Evolutionary conservation across 306 rosid genomes (phyloP).

Genomic region (Cucurbita pepo): DNA sequence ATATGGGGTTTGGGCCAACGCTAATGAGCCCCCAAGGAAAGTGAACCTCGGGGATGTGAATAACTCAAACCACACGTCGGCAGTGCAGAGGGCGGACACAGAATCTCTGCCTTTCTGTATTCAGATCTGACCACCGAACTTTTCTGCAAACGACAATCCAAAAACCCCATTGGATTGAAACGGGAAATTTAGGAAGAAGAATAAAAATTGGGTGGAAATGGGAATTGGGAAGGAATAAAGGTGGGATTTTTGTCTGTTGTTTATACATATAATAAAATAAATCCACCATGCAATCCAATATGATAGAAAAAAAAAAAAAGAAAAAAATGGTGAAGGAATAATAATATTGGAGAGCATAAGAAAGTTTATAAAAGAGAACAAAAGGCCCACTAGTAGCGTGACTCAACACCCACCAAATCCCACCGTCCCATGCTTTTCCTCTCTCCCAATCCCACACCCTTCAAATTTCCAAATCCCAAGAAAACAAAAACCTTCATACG

Average conservation of each 20-base stretch:
- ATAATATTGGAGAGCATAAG: conserved; percentile 1
- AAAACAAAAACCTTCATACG: not conserved
- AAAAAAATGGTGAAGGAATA: not conserved
- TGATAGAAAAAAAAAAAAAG: not conserved
- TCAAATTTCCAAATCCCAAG: not conserved
- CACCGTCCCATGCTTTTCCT: conserved; percentile 8
- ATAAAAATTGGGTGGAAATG: not conserved
- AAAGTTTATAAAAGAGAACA: not conserved
- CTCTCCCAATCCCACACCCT: not conserved
- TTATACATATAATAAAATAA: not conserved
- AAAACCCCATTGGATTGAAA: not conserved
- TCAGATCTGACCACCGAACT: not conserved
- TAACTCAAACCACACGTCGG: not conserved
- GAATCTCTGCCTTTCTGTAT: not conserved
- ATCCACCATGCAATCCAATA: conserved; percentile 11
- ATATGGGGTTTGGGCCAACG: not conserved
- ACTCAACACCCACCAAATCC: conserved; percentile 22
- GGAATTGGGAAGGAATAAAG: conserved; percentile 11
- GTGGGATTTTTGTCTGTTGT: conserved; percentile 6
- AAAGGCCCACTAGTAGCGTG: conserved; percentile 13
- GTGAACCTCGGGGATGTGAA: not conserved
- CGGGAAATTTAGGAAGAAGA: not conserved
- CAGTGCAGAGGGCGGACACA: not conserved
- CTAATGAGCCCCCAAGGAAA: not conserved
- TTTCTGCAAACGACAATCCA: not conserved